Evolutionary conservation across 352 stramenopile species (phyloP).

Genomic region (Globisporangium nunn): DNA sequence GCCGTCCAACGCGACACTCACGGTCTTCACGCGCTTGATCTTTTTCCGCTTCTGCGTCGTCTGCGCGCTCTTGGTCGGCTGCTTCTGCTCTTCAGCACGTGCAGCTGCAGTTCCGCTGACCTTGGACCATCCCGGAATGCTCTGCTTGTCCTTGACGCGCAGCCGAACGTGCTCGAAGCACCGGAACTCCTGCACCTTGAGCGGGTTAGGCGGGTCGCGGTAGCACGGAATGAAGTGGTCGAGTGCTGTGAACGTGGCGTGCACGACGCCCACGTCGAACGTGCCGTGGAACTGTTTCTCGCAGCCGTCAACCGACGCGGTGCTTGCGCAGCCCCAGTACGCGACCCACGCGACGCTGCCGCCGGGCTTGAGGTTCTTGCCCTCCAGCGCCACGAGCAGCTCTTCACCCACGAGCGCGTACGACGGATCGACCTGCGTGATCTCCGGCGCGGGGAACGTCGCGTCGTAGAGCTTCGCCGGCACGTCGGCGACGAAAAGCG

Average conservation of each 20-base stretch:
- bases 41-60: slow-evolving; percentile 3
- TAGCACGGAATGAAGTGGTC: slow-evolving; percentile 87
- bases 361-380: slow-evolving; percentile 69
- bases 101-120: slow-evolving; percentile 5
- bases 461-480: slow-evolving; percentile 39
- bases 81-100: neutral
- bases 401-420: slow-evolving; percentile 76
- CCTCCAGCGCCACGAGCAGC: slow-evolving; percentile 45
- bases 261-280: slow-evolving; percentile 59
- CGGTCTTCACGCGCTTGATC: slow-evolving; percentile 2
- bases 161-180: slow-evolving; percentile 68
- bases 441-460: slow-evolving; percentile 50
- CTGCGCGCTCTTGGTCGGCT: neutral
- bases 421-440: slow-evolving; percentile 48
- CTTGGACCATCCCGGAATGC: slow-evolving; percentile 70
- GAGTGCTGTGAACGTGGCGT: slow-evolving; percentile 59
- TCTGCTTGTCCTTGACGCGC: slow-evolving; percentile 72
- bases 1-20: slow-evolving; percentile 2
- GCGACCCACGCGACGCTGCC: slow-evolving; percentile 70
- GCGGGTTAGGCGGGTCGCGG: slow-evolving; percentile 60
- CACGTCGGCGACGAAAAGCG: slow-evolving; percentile 37
- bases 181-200: slow-evolving; percentile 61
- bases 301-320: slow-evolving; percentile 44
- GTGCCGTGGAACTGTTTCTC: slow-evolving; percentile 63
- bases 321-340: slow-evolving; percentile 73